Base-by-base conservation (phyloP, 768 basidiomycete species). In the Pleurotus sapidus region DNA sequence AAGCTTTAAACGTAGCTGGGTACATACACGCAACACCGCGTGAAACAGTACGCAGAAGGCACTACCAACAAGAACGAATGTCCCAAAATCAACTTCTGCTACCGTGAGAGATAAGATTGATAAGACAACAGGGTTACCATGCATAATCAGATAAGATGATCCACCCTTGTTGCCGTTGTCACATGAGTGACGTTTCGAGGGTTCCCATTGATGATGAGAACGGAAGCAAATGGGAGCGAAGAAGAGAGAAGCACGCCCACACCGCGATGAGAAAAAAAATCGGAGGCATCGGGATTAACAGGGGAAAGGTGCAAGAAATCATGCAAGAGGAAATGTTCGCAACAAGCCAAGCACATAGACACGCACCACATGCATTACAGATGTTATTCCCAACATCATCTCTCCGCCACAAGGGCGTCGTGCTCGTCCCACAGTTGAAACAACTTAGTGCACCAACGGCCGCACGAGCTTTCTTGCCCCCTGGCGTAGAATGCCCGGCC, bases 311-410 rank as follows among this genome's bases (percentile, higher is more conserved):
- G 56, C 55, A 39, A 56, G 43, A 47, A 47, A 34, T 50, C 53
- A 57, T 56, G 63, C 50, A 53, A 37, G 30, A 34, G 30, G 9
- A 34, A 34, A 34, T 0, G 3, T 34, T 34, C 30, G 30, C 4
- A 34, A 34, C 30, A 34, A 34, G 30, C 30, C 30, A 34, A 34
- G 11, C 30, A 46, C 3, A 27, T 11, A 56, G 51, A 65, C 60
- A 85, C 93, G 68, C 74, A 95, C 93, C 93, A 73, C 93, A 95
- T 54, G 93, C 93, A 75, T 95, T 95, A 72, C 93, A 95, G 59
- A 94, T 93, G 69, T 93, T 93, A 72, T 94, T 94, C 56, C 93
- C 93, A 42, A 91, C 85, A 67, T 92, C 89, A 67, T 95, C 92
- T 63, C 93, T 76, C 64, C 93, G 79, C 93, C 93, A 95, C 7